Evolutionary conservation across 495 filamentous ascomycete genomes (phyloP), one percentile per base, ranked within the genome.

Genomic region (Glonium stellatum): DNA sequence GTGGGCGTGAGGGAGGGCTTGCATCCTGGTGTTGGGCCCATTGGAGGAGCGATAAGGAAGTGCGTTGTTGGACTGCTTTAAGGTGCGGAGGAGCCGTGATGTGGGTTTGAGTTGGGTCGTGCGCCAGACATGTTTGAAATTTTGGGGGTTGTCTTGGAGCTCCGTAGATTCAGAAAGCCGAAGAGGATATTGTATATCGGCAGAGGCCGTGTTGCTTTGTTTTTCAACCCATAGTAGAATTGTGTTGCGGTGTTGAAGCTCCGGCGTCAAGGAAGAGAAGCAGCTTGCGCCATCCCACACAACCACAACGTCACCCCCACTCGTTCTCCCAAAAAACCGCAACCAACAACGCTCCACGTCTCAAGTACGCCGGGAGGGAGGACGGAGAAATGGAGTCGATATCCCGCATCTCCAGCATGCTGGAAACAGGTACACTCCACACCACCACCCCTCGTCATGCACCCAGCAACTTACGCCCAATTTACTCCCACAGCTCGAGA

Each of bases 351-450:
- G n/a, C n/a, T 46, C 19, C 51, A 46, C 35, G n/a, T 39, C 21
- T n/a, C 48, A 4, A 31, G 2, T 27, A 1, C 23, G 10, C 35
- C 27, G 27, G 47, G 18, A 37, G 18, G 18, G 6, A 41, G 62
- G 65, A 56, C 15, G 15, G 18, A 23, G 48, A 18, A 8, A 92
- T 98, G 93, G 93, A 97, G 78, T 95, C 93, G n/a, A 90, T 97
- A 63, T 91, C 93, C 19, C 79, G 88, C 65, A 96, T 97, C 72
- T 95, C 92, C 49, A 89, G 83, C 60, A 79, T 98, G 72, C 84
- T 98, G 70, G 93, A 97, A 78, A 92, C 85, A 77, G 89, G 90
- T 93, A 76, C 69, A 78, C 56, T 22, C 36, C 19, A 19, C 35
- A 58, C 23, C 6, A 49, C 4, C 47, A 18, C 39, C n/a, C 25